These are phyloP conservation scores for Rusavskia elegans DNA, from an alignment of 495 filamentous ascomycete genomes.

Conservation along the genomic window DNA sequence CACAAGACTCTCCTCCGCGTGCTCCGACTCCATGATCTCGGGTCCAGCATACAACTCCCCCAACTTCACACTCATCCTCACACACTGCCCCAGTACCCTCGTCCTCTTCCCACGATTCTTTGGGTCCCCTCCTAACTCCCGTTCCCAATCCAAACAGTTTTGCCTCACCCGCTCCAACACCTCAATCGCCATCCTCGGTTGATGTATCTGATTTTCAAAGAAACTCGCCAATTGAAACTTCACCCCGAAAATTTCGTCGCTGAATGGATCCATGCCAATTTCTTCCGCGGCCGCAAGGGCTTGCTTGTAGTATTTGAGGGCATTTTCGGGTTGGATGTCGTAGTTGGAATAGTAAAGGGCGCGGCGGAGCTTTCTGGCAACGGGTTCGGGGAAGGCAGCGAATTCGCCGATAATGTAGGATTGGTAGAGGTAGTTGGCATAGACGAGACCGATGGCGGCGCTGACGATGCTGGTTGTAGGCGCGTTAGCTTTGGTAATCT, in stretches of 20 bases:
- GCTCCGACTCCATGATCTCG: slow-evolving; percentile 41
- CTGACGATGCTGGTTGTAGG: slow-evolving; percentile 27
- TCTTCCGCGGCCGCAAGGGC: slow-evolving; percentile 57
- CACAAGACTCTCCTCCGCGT: slow-evolving; percentile 56
- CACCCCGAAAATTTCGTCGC: slow-evolving; percentile 77
- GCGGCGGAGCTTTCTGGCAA: slow-evolving; percentile 66
- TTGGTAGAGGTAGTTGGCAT: slow-evolving; percentile 47
- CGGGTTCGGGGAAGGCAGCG: slow-evolving; percentile 61
- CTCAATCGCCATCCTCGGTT: slow-evolving; percentile 48
- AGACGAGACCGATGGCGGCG: slow-evolving; percentile 33
- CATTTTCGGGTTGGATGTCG: slow-evolving; percentile 49
- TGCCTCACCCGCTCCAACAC: slow-evolving; percentile 52
- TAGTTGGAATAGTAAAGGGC: slow-evolving; percentile 78
- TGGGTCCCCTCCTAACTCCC: slow-evolving; percentile 29
- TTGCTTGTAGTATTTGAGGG: slow-evolving; percentile 64
- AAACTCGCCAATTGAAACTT: slow-evolving; percentile 66
- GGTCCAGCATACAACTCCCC: slow-evolving; percentile 58
- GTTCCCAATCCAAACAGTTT: slow-evolving; percentile 47
- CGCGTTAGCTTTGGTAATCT: background rate
- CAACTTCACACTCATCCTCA: slow-evolving; percentile 64
- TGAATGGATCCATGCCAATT: slow-evolving; percentile 67
- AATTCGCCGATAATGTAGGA: slow-evolving; percentile 47
- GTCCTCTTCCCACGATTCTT: slow-evolving; percentile 36
- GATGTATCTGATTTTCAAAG: slow-evolving; percentile 51
- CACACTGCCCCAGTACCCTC: slow-evolving; percentile 51